Base-by-base conservation (phyloP, 2,329 filamentous ascomycete genomes). In the Sarocladiaceae sp. region DNA sequence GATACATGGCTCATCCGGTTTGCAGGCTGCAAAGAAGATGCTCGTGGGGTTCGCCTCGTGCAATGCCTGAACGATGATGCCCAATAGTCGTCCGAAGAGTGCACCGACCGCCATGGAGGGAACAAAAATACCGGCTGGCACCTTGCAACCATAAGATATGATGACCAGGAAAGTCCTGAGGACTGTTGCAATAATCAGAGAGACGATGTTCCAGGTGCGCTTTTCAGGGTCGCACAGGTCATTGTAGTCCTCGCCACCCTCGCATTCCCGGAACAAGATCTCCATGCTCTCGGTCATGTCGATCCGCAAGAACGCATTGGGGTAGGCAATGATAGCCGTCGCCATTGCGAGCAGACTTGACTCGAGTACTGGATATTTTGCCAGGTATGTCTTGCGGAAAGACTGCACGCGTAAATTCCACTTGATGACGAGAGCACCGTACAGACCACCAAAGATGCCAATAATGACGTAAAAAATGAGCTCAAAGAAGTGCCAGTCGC, bases 231-330 rank as follows among this genome's bases (percentile, higher is more conserved):
- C 88, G 77, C 94, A 99, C 15, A 99, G 81, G 5, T 88, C 88
- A 57, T 95, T 83, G 60, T 96, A 97, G 64, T 93, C 90, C 65
- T 96, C 88, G 18, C 79, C 86, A 4, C 88, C 90, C 64, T 96
- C 90, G 60, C 94, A 99, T 65, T 99, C 94, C 13, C 88, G 79
- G 67, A 99, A 99, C 11, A 99, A 73, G 57, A 97, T 96, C 66
- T 97, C 92, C 94, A 99, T 97, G 73, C 91, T 96, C 73, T 97
- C 93, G 0, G 94, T 97, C 94, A 99, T 97, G 70, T 99, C 95
- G 61, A 97, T 97, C 52, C 90, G 80, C 53, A 99, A 67, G 58
- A 99, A 97, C 67, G 88, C 91, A 61, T 99, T 99, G 1, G 93
- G 94, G 63, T 96, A 99, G 69, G 93, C 97, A n/a, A 99, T 78